A percentile compares a stretch with the other conserved stretches of the same genome.
Evolutionary conservation across 75 land plant species (phyloP).

Genomic region (Cryptomeria japonica): DNA sequence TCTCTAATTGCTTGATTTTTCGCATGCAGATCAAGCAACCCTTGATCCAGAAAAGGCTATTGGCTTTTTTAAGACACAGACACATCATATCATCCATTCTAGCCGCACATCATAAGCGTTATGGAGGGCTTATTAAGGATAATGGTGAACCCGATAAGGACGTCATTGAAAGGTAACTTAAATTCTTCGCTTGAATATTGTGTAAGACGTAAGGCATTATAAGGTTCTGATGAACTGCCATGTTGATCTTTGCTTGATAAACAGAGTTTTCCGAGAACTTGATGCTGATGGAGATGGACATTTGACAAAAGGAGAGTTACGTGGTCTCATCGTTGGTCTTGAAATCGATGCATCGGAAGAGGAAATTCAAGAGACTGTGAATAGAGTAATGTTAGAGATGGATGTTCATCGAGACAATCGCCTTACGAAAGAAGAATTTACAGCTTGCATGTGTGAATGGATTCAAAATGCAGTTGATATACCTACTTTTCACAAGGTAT

Average conservation of each 20-base stretch:
- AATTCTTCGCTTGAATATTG: not conserved
- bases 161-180: constrained; percentile 28
- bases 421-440: constrained; percentile 29
- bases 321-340: constrained; percentile 54
- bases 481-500: constrained; percentile 24
- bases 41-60: constrained; percentile 30
- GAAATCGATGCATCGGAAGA: constrained; percentile 50
- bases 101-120: not conserved
- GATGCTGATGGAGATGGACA: not conserved
- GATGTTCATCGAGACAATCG: constrained; percentile 27
- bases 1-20: not conserved
- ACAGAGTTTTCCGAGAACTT: not conserved
- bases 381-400: constrained; percentile 54
- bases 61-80: constrained; percentile 16
- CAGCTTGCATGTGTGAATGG: constrained; percentile 33
- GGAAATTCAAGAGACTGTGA: constrained; percentile 40
- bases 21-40: constrained; percentile 33
- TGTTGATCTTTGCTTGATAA: not conserved
- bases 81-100: constrained; percentile 10
- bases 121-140: constrained; percentile 32
- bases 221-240: not conserved
- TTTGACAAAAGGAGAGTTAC: constrained; percentile 20
- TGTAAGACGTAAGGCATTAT: not conserved
- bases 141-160: constrained; percentile 31
- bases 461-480: constrained; percentile 20